Evolutionary conservation across 75 land plant genomes (phyloP).

Genomic region (Pinus taeda): DNA sequence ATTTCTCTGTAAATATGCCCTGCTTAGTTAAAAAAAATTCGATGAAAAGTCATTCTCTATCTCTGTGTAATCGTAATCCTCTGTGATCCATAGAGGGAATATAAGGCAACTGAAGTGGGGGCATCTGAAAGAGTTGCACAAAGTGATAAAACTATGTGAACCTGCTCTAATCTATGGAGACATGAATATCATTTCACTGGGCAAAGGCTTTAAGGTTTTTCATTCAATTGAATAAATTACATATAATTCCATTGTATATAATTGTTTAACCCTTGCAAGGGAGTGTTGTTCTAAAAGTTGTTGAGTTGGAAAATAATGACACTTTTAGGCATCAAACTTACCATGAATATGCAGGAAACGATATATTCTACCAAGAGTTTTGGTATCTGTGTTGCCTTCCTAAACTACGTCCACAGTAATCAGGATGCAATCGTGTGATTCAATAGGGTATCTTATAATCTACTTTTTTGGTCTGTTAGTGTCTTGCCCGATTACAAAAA

Average conservation of each 20-base stretch:
- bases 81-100: slow-evolving; percentile 41
- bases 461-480: slow-evolving; percentile 49
- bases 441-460: slow-evolving; percentile 19
- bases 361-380: slow-evolving; percentile 10
- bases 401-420: slow-evolving; percentile 5
- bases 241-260: no score
- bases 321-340: no score
- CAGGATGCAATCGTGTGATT: no score
- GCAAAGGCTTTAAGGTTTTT: slow-evolving; percentile 19
- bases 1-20: no score
- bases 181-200: slow-evolving; percentile 4
- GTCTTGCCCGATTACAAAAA: slow-evolving; percentile 41
- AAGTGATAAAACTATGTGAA: slow-evolving; percentile 16
- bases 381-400: slow-evolving; percentile 32
- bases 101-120: slow-evolving; percentile 91
- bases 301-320: no score
- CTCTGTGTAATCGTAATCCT: no score
- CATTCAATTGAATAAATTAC: not conserved
- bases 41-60: no score
- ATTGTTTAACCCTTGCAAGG: no score
- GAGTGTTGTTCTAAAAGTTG: no score
- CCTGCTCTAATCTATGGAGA: slow-evolving; percentile 22
- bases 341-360: slow-evolving; percentile 15
- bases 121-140: slow-evolving; percentile 76
- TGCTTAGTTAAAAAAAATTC: no score